phyloP scores from a whole-genome alignment of 441 rosid species.

The Gossypium trilobum region DNA sequence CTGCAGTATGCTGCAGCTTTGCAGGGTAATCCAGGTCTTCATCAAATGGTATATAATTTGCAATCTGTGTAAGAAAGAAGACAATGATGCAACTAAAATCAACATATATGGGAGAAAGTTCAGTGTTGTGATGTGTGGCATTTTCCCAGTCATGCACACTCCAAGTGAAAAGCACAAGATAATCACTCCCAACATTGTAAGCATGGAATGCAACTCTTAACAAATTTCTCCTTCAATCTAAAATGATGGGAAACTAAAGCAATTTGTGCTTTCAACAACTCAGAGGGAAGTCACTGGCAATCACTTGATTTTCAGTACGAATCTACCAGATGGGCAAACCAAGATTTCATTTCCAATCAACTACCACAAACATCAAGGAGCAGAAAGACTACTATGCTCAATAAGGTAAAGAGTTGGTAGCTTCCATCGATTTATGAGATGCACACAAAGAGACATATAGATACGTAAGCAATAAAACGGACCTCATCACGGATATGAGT shows the following conservation, averaged over 20 bases:
- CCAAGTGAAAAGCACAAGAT: not conserved
- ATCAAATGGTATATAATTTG: conserved; percentile 64
- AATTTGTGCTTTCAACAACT: conserved; percentile 8
- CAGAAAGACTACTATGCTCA: not conserved
- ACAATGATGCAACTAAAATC: conserved; percentile 15
- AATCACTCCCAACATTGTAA: conserved; percentile 3
- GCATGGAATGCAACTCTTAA: not conserved
- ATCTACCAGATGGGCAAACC: not conserved
- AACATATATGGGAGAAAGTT: conserved; percentile 4
- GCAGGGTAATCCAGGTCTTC: conserved; percentile 88
- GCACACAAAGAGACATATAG: not conserved
- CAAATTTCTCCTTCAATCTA: not conserved
- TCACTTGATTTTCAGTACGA: not conserved
- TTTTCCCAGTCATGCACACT: not conserved
- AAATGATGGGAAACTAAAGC: not conserved
- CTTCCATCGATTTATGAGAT: not conserved
- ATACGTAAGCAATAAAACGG: conserved; percentile 2
- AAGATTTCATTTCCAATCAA: not conserved
- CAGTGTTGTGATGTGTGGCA: not conserved
- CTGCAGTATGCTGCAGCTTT: conserved; percentile 61
- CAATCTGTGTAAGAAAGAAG: conserved; percentile 53
- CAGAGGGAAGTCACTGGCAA: not conserved
- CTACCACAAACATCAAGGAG: not conserved
- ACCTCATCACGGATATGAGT: conserved; percentile 94
- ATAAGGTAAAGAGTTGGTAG: not conserved